These are phyloP conservation scores for Exobasidium rhododendri DNA, from an alignment of 1,284 basidiomycete species.

Conservation along the genomic window DNA sequence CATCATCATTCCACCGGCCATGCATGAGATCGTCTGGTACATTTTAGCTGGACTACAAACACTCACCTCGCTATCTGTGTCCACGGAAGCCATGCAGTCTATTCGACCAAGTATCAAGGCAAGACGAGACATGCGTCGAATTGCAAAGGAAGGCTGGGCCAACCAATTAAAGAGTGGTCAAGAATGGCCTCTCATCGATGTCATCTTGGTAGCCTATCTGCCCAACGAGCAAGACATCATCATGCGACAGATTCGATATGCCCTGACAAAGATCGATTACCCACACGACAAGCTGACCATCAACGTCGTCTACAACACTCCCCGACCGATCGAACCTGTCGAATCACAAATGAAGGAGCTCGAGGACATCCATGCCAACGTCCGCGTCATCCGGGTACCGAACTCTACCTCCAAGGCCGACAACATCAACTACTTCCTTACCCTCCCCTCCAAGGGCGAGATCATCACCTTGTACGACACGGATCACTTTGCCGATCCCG, in stretches of 20 bases:
- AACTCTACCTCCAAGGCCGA: conserved; percentile 42
- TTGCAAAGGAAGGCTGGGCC: conserved; percentile 24
- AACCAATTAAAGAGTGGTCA: conserved; percentile 14
- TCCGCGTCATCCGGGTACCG: conserved; percentile 43
- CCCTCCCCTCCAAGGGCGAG: conserved; percentile 34
- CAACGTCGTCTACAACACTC: conserved; percentile 49
- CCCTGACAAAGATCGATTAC: conserved; percentile 42
- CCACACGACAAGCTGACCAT: conserved; percentile 34
- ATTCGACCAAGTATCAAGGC: conserved; percentile 36
- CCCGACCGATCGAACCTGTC: conserved; percentile 37
- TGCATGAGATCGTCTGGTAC: conserved; percentile 39
- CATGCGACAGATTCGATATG: conserved; percentile 41
- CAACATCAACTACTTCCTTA: conserved; percentile 46
- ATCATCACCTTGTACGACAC: conserved; percentile 47
- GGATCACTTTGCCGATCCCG: conserved; percentile 42
- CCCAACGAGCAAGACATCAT: conserved; percentile 50
- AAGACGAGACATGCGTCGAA: conserved; percentile 31
- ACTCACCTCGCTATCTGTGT: conserved; percentile 32
- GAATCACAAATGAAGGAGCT: conserved; percentile 33
- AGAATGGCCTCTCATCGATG: conserved; percentile 38
- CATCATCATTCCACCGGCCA: conserved; percentile 31
- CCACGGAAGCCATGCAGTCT: conserved; percentile 40
- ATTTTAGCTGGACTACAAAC: conserved; percentile 34
- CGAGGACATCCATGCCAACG: conserved; percentile 24
- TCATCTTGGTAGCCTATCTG: conserved; percentile 44